phyloP scores from a whole-genome alignment of 192 early-diverging fungal species.

The Coemansia sp. region DNA sequence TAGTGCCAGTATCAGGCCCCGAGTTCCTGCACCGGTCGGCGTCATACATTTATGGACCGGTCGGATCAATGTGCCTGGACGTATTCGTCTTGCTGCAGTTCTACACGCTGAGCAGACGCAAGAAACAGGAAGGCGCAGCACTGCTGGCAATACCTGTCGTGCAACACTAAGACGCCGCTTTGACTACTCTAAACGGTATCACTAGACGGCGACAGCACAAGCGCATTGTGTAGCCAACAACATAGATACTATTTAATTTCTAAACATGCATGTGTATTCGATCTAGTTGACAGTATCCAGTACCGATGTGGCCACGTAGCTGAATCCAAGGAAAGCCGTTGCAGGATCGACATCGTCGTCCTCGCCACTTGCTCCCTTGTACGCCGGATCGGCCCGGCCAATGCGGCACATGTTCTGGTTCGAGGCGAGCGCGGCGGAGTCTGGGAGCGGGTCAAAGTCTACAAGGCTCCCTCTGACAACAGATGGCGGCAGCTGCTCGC shows the following conservation, averaged over 20 bases:
- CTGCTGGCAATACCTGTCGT: neutral
- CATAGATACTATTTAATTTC: neutral
- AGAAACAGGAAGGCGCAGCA: neutral
- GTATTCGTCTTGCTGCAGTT: conserved; percentile 19
- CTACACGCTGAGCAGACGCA: neutral
- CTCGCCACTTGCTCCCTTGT: neutral
- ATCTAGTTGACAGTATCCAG: conserved; percentile 29
- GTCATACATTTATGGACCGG: conserved; percentile 27
- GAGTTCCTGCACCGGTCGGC: conserved; percentile 10
- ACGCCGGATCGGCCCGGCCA: neutral
- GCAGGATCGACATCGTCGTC: conserved; percentile 41
- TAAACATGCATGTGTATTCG: neutral
- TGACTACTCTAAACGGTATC: neutral
- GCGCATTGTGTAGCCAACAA: neutral
- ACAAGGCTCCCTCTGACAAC: conserved; percentile 20
- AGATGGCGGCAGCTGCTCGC: conserved; percentile 45
- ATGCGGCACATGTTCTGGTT: neutral
- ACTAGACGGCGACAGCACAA: neutral
- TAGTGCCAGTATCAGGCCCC: conserved; percentile 43
- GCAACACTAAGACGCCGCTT: neutral
- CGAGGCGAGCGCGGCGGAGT: neutral
- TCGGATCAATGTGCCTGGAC: conserved; percentile 24
- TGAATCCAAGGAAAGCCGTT: conserved; percentile 54
- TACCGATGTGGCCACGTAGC: conserved; percentile 53
- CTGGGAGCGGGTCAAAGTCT: conserved; percentile 16